Conservation (phyloP, 2,329 filamentous ascomycete genomes). For the Capronia coronata region DNA sequence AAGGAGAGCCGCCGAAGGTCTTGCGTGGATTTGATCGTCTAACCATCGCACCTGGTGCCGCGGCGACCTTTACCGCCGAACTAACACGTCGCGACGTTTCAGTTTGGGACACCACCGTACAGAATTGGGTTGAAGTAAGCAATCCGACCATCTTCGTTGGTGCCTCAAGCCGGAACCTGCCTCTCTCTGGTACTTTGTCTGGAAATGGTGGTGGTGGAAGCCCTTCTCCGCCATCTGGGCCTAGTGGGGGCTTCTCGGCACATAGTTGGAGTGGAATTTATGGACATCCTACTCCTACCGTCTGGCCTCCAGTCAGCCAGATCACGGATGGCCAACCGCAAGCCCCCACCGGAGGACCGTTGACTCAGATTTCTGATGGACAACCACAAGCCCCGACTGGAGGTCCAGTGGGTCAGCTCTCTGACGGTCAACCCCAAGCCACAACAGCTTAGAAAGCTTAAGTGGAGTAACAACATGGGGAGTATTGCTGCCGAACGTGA, state of each 20-base stretch:
- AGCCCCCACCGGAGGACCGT: slow-evolving; percentile 4
- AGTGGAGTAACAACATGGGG: not conserved
- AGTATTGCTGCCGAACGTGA: too few species aligned
- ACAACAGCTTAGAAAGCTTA: not conserved
- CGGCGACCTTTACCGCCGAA: slow-evolving; percentile 58
- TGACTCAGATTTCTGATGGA: slow-evolving; percentile 22
- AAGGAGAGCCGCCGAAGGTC: slow-evolving; percentile 58
- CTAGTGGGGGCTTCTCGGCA: not conserved
- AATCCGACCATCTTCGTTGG: slow-evolving; percentile 55
- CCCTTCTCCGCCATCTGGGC: not conserved
- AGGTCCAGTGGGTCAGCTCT: slow-evolving; percentile 4
- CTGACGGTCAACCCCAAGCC: slow-evolving; percentile 9
- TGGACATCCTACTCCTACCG: slow-evolving; percentile 12
- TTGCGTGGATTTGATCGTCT: slow-evolving; percentile 79
- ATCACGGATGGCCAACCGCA: slow-evolving; percentile 21
- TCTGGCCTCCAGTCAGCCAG: slow-evolving; percentile 11
- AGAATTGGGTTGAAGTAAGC: slow-evolving; percentile 70
- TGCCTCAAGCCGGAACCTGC: slow-evolving; percentile 52
- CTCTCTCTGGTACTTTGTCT: slow-evolving; percentile 39
- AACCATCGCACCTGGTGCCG: slow-evolving; percentile 62
- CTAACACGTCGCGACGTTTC: slow-evolving; percentile 75
- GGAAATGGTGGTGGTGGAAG: slow-evolving; percentile 6
- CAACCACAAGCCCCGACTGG: slow-evolving; percentile 23
- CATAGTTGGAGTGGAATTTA: slow-evolving; percentile 8
- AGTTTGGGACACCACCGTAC: slow-evolving; percentile 72